A percentile compares a stretch with the other conserved stretches of the same genome.
These are phyloP conservation scores for Pilobolus umbonatus DNA, from an alignment of 192 early-diverging fungal species.

Conservation along the genomic window DNA sequence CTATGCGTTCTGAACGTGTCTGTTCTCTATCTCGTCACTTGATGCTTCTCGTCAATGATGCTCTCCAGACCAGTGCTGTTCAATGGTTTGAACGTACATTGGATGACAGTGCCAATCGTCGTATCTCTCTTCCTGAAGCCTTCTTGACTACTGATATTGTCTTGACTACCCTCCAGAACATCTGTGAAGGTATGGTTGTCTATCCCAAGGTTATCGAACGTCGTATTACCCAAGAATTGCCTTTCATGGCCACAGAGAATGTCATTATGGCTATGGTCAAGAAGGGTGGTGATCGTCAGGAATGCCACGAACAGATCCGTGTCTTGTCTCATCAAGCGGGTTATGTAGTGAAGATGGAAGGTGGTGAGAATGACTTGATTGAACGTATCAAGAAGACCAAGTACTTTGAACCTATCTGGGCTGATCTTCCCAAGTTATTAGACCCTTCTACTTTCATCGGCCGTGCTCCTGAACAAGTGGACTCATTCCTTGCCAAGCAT, in stretches of 20 bases:
- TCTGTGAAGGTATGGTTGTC: slow-evolving; percentile 94
- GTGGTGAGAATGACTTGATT: slow-evolving; percentile 93
- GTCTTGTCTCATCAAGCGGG: slow-evolving; percentile 93
- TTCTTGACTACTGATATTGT: slow-evolving; percentile 97
- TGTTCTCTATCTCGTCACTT: slow-evolving; percentile 95
- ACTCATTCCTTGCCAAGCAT: slow-evolving; percentile 72
- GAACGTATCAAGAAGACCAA: slow-evolving; percentile 72
- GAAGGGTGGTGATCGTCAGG: slow-evolving; percentile 91
- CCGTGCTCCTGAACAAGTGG: slow-evolving; percentile 91
- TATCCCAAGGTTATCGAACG: slow-evolving; percentile 93
- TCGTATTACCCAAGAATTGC: slow-evolving; percentile 89
- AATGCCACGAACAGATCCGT: slow-evolving; percentile 95
- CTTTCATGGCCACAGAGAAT: slow-evolving; percentile 99
- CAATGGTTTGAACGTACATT: slow-evolving; percentile 99
- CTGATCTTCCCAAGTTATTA: slow-evolving; percentile 66
- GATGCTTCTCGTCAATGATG: slow-evolving; percentile 84
- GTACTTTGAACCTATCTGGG: slow-evolving; percentile 88
- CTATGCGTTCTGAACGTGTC: slow-evolving; percentile 97
- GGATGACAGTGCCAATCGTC: slow-evolving; percentile 94
- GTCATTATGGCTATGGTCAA: slow-evolving; percentile 99
- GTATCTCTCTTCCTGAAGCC: slow-evolving; percentile 93
- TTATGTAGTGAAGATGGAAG: slow-evolving; percentile 83
- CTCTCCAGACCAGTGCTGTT: slow-evolving; percentile 82
- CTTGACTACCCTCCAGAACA: slow-evolving; percentile 92
- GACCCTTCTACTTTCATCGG: slow-evolving; percentile 92